Conservation (phyloP, 495 filamentous ascomycete species). For the Neurospora sp. region DNA sequence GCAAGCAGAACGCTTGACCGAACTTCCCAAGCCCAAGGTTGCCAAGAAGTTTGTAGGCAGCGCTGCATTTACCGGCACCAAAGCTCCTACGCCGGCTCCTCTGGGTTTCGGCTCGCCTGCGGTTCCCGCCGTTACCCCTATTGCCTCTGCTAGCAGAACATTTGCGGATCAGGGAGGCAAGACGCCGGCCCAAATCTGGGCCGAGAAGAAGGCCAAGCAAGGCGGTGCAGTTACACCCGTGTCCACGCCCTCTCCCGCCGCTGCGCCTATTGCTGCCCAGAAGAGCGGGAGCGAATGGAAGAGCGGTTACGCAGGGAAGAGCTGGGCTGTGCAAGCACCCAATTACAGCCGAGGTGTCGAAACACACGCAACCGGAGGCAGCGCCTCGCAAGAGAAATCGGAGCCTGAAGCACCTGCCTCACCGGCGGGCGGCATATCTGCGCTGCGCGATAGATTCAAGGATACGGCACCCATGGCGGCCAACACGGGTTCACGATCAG, state of each 20-base stretch:
- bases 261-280: constrained; percentile 52
- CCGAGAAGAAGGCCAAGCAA: constrained; percentile 85
- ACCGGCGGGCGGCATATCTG: constrained; percentile 49
- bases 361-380: constrained; percentile 49
- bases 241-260: constrained; percentile 24
- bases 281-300: constrained; percentile 73
- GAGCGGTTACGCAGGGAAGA: constrained; percentile 80
- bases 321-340: constrained; percentile 75
- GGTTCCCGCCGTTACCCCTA: constrained; percentile 40
- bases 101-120: constrained; percentile 46
- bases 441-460: constrained; percentile 69
- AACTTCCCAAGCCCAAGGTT: constrained; percentile 87
- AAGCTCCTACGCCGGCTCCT: constrained; percentile 66
- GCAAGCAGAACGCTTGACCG: constrained; percentile 70
- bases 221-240: constrained; percentile 41
- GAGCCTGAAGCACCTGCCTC: constrained; percentile 32
- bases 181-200: constrained; percentile 94
- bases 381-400: constrained; percentile 31
- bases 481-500: constrained; percentile 36
- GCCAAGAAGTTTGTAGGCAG: constrained; percentile 71
- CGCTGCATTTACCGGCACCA: constrained; percentile 74
- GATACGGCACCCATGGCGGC: constrained; percentile 51
- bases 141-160: constrained; percentile 76
- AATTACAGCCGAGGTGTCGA: constrained; percentile 55
- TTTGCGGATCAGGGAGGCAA: constrained; percentile 94